These are phyloP conservation scores for Flaveria trinervia DNA, from an alignment of 129 eudicot genomes.

Conservation along the genomic window DNA sequence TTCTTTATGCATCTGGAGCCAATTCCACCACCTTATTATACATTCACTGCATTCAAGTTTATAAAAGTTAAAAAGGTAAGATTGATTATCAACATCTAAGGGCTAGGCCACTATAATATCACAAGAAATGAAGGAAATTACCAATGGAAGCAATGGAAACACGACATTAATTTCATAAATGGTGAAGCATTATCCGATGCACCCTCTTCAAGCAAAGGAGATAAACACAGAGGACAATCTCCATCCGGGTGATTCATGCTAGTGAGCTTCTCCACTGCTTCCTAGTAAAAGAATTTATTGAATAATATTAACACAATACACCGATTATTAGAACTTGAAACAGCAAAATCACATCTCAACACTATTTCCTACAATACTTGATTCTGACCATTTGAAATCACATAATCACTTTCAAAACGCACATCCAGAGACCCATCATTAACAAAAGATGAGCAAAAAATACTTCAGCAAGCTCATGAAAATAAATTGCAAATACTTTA, in stretches of 20 bases:
- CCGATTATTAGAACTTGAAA: not conserved
- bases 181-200: slow-evolving; percentile 40
- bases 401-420: not conserved
- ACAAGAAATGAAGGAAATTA: slow-evolving; percentile 26
- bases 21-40: slow-evolving; percentile 88
- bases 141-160: slow-evolving; percentile 95
- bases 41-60: slow-evolving; percentile 61
- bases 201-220: slow-evolving; percentile 73
- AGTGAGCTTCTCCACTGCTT: slow-evolving; percentile 83
- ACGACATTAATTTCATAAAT: slow-evolving; percentile 94
- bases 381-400: not conserved
- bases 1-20: slow-evolving; percentile 60
- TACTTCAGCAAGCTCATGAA: slow-evolving; percentile 17
- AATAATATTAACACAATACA: not conserved
- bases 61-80: not conserved
- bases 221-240: slow-evolving; percentile 81
- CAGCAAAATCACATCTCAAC: not conserved
- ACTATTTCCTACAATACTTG: too few species aligned
- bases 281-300: slow-evolving; percentile 41
- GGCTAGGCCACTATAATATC: not conserved
- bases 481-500: not conserved
- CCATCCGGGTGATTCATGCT: slow-evolving; percentile 96
- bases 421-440: not conserved
- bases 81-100: not conserved
- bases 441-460: not conserved